Percentiles rank a stretch among this genome's conserved stretches.
phyloP scores from a whole-genome alignment of 208 protist species.

The Kentomonas sorsogonicus region DNA sequence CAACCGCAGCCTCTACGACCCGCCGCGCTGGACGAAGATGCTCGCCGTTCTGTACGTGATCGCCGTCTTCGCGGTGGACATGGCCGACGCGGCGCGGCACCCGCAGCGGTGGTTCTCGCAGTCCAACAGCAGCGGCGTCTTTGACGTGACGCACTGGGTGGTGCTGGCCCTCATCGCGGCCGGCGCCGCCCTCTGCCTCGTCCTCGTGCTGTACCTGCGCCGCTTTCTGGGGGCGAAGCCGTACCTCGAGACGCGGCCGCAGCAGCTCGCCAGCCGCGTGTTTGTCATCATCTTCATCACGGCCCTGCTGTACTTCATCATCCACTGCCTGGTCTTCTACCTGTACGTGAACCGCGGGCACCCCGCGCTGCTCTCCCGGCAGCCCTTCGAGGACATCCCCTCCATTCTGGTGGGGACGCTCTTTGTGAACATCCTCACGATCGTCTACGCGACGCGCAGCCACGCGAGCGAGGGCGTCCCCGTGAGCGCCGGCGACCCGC shows the following conservation, averaged over 20 bases:
- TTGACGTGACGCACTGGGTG: conserved; percentile 21
- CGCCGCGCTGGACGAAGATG: conserved; percentile 74
- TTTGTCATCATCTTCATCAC: conserved; percentile 60
- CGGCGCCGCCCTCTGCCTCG: conserved; percentile 41
- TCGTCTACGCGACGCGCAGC: conserved; percentile 75
- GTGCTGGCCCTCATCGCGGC: conserved; percentile 39
- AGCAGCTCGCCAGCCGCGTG: conserved; percentile 84
- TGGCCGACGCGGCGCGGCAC: conserved; percentile 28
- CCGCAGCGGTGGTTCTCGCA: conserved; percentile 13
- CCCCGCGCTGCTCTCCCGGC: conserved; percentile 21
- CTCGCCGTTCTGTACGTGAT: conserved; percentile 34
- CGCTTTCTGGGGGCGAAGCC: conserved; percentile 68
- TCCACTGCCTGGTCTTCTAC: conserved; percentile 42
- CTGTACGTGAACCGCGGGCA: conserved; percentile 35
- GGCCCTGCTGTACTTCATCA: conserved; percentile 42
- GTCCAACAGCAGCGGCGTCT: conserved; percentile 7
- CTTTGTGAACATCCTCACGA: conserved; percentile 81
- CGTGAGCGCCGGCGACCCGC: conserved; percentile 51
- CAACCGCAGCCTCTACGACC: conserved; percentile 64
- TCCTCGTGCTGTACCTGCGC: conserved; percentile 53
- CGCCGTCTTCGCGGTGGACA: conserved; percentile 43
- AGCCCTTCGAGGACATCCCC: conserved; percentile 65
- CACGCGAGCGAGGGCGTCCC: conserved; percentile 27
- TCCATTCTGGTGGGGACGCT: conserved; percentile 57
- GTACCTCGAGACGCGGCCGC: conserved; percentile 76